Base-by-base conservation (phyloP, 306 rosid species). In the Vigna nakashimae region DNA sequence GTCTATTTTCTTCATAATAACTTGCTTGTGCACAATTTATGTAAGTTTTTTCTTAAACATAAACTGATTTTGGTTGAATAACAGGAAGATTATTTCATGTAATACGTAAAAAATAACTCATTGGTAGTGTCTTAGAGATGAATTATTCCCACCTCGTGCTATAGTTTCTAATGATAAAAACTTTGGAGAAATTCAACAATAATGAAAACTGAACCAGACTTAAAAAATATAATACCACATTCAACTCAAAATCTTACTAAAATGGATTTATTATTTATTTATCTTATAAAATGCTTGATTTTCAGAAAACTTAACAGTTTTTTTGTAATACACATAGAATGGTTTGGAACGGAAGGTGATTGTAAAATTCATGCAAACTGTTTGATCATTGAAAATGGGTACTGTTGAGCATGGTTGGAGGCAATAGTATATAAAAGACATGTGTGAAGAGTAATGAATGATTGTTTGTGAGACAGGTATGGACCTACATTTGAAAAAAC, bases 401-500 rank as follows among this genome's bases (percentile, higher is more conserved):
- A 58, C 76, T 30, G 57, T 30, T 53, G 5, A 52, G 52, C 4
- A 45, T 53, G 42, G 7, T 28, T 12, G 79, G 49, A 32, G 16
- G 36, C 43, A 67, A 34, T 34, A 66, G 42, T 53, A 17, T 52
- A 17, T 17, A 50, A 67, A 57, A 67, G 12, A 49, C 65, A 42
- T 68, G 42, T 56, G 24, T 48, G 66, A 24, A 67, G 57, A 67
- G 58, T 59, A 26, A 64, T 17, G 75, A 26, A 64, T 17, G 75
- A 70, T 74, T 15, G 10, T 49, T 14, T 60, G 10, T 45, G 70
- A 46, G 58, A 55, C 70, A 65, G 46, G 34, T 1, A 66, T 32
- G 71, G 83, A 15, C 70, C 79, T 66, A 66, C 65, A 59, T 32
- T 74, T 42, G 58, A 46, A 74, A 46, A 45, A 20, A 36, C 65